Conservation (phyloP, 768 basidiomycete species). For the Lactifluus hygrophoroides region DNA sequence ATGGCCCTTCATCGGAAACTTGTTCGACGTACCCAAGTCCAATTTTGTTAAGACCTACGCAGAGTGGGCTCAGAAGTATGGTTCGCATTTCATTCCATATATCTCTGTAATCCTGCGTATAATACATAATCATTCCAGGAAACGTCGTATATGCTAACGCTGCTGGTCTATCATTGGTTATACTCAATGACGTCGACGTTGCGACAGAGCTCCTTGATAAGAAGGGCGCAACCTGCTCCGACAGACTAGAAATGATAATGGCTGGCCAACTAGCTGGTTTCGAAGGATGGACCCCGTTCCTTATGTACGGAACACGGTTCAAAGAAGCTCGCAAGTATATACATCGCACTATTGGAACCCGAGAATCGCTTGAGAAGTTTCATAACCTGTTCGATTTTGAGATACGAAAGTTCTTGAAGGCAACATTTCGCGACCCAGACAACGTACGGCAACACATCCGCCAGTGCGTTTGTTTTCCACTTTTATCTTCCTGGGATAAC, state of each 20-base stretch:
- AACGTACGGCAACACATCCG: background rate
- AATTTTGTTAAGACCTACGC: background rate
- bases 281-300: background rate
- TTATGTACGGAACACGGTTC: background rate
- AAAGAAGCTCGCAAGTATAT: background rate
- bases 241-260: background rate
- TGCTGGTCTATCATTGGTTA: background rate
- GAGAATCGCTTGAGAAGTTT: background rate
- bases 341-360: background rate
- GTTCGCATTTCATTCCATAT: background rate
- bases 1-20: background rate
- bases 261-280: slow-evolving; percentile 1
- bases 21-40: background rate
- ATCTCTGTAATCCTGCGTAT: background rate
- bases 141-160: background rate
- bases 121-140: background rate
- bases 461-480: background rate
- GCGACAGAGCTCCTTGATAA: slow-evolving; percentile 3
- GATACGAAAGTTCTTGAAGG: background rate
- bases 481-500: background rate
- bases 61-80: background rate
- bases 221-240: background rate
- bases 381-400: background rate
- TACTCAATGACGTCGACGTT: background rate
- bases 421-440: background rate